These are phyloP conservation scores for Kluyveromyces siamensis DNA, from an alignment of 805 yeast species.

Conservation along the genomic window DNA sequence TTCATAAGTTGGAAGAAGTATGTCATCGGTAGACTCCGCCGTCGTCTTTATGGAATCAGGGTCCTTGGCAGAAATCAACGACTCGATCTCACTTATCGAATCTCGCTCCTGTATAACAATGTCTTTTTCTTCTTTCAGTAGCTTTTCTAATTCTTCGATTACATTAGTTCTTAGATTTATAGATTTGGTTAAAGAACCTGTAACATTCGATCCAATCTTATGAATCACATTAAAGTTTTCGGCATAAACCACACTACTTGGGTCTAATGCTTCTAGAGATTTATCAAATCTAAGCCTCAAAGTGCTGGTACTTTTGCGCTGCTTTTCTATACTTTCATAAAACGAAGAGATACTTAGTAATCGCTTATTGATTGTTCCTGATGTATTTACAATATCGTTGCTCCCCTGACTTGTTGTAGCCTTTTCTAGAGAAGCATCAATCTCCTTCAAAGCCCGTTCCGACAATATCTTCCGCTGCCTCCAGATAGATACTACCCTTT, in stretches of 20 bases:
- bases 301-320: conserved; percentile 17
- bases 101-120: conserved; percentile 23
- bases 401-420: conserved; percentile 6
- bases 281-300: conserved; percentile 23
- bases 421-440: conserved; percentile 19
- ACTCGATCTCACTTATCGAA: conserved; percentile 19
- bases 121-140: conserved; percentile 18
- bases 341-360: conserved; percentile 8
- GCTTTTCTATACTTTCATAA: conserved; percentile 14
- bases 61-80: conserved; percentile 18
- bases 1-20: conserved; percentile 25
- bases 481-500: conserved; percentile 59
- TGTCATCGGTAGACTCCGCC: conserved; percentile 8
- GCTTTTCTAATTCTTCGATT: conserved; percentile 17
- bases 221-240: conserved; percentile 25
- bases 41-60: conserved; percentile 8
- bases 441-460: conserved; percentile 21
- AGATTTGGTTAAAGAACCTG: conserved; percentile 21
- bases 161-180: conserved; percentile 20
- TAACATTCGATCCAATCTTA: conserved; percentile 24
- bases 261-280: conserved; percentile 20
- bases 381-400: conserved; percentile 4
- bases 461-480: conserved; percentile 47
- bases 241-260: conserved; percentile 19
- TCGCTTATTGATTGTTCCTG: conserved; percentile 5